Evolutionary conservation across 73 alveolate genomes (phyloP), one percentile per base, ranked within the genome.

Genomic region (Urostyla sp.): DNA sequence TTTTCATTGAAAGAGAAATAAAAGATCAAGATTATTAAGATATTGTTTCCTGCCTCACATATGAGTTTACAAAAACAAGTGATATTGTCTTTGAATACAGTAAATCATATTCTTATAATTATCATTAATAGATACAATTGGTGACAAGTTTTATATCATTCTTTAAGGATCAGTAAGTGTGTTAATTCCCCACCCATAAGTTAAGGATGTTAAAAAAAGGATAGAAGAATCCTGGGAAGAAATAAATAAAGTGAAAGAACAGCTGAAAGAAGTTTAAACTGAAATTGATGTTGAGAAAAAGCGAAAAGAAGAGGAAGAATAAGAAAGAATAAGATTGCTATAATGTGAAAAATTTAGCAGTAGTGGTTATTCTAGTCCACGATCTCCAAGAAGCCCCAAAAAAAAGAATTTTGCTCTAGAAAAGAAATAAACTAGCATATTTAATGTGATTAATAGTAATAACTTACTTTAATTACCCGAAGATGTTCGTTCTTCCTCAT

Each of bases 121-220:
- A 2, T 26, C 4, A 4, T 4, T 21, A 13, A 55, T 23, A 55
- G 72, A 46, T 23, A 7, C 24, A 55, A 13, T 27, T 23, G 79
- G 79, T 38, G 79, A 63, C 18, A 63, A 63, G 60, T 63, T 63
- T 63, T 63, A 63, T 21, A 63, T 63, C 24, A 63, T 63, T 11
- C 60, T 63, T 3, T 38, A 63, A 31, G 79, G 79, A 5, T 5
- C 61, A 15, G 79, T 63, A 3, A 63, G 45, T 24, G 79, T 63
- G 28, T 20, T 63, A n/a, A 63, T 63, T 13, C 79, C 79, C n/a
- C 31, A 43, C 26, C 7, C 11, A 24, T 15, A 13, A 6, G 36
- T 8, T 34, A 43, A 30, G 21, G 75, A 58, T 63, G 37, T 20
- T 5, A 2, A 18, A 31, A 4, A 4, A 2, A 21, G 24, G 26